phyloP scores from a whole-genome alignment of 345 rosid species.

The Erysimum cheiranthoides region DNA sequence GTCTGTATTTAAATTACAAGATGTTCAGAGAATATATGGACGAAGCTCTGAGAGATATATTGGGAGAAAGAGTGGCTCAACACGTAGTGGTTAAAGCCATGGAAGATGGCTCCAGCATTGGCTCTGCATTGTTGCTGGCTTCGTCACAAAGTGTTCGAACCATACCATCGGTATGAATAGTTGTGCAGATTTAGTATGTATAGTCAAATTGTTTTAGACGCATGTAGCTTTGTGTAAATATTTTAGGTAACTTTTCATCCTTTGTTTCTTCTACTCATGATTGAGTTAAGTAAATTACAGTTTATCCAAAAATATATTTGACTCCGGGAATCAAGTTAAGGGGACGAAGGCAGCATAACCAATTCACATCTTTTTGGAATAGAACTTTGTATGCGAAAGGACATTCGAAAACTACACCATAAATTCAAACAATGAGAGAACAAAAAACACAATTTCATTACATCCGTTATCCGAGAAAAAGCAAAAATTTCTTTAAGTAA shows the following conservation, averaged over 20 bases:
- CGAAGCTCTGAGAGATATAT: slow-evolving; percentile 76
- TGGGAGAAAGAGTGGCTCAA: slow-evolving; percentile 72
- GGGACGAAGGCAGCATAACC: background rate
- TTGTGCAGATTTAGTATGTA: slow-evolving; percentile 12
- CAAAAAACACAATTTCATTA: background rate
- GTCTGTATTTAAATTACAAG: slow-evolving; percentile 64
- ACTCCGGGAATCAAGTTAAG: background rate
- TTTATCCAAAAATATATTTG: background rate
- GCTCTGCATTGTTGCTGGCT: slow-evolving; percentile 64
- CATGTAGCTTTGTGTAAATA: slow-evolving; percentile 16
- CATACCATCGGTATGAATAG: slow-evolving; percentile 23
- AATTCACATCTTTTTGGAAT: background rate
- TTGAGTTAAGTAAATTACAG: background rate
- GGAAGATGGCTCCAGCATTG: slow-evolving; percentile 87
- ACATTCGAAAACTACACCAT: background rate
- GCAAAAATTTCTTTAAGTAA: background rate
- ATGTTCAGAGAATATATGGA: slow-evolving; percentile 85
- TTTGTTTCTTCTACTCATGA: background rate
- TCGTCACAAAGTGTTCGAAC: slow-evolving; percentile 34
- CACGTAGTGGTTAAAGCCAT: slow-evolving; percentile 62
- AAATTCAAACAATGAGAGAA: background rate
- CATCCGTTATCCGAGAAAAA: background rate
- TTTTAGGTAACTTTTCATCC: background rate
- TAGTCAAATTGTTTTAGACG: background rate
- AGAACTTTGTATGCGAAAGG: background rate